Evolutionary conservation across 805 yeast species (phyloP), one percentile per base, ranked within the genome.

Genomic region (Kuraishia molischiana): DNA sequence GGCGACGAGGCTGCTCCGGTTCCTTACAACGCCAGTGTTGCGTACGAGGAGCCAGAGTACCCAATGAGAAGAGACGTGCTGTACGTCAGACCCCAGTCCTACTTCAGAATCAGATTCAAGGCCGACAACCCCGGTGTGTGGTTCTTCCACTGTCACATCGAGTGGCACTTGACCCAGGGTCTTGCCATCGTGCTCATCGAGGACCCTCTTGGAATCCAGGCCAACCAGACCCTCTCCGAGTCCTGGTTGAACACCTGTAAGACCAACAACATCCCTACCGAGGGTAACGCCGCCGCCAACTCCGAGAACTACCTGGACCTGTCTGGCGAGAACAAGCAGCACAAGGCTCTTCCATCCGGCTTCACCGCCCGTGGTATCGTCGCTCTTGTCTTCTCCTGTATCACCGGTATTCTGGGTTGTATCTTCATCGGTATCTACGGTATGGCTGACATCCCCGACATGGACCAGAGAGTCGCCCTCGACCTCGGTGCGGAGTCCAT

Each of bases 311-410:
- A 64, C 64, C 54, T 76, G 41, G 79, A 90, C 58, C 69, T 92
- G 48, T 59, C 68, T 9, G 94, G 94, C 44, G 77, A 85, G 64
- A 79, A 81, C 56, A 67, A 70, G 29, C 97, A 89, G 64, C 65
- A 46, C 24, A 64, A 66, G 45, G 49, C 62, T 31, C 72, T 92
- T 51, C 97, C 97, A 34, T 55, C 69, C 33, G 97, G 97, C 15
- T 92, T 92, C 74, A 90, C 97, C 36, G 85, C 95, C 41, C 79
- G 82, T 56, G 98, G 98, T 67, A 79, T 82, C 56, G 95, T 90
- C 38, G 97, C 97, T 10, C 66, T 92, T 59, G 90, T 82, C 15
- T 90, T 92, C 70, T 85, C 96, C 5, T 75, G 85, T 68, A 52
- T 90, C 49, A 74, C 95, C 36, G 98, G 92, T 53, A 55, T 85